A percentile compares a stretch with the other conserved stretches of the same genome.
Conservation (phyloP, 306 rosid genomes). For the Vachellia pachyceras region DNA sequence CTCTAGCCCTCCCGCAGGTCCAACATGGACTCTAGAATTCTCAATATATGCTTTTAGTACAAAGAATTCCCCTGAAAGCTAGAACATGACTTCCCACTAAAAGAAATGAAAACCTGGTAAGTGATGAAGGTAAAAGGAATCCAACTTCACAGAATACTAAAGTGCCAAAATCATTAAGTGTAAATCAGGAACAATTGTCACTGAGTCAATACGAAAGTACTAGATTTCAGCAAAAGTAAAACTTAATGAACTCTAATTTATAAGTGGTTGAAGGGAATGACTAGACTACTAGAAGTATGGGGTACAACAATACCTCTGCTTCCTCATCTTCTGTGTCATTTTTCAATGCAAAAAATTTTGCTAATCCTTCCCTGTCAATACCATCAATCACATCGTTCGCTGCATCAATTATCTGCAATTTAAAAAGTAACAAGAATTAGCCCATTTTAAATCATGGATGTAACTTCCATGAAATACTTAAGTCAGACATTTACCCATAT, state of each 20-base stretch:
- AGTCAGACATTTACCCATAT: neutral
- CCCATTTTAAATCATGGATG: neutral
- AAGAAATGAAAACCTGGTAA: neutral
- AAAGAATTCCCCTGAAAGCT: neutral
- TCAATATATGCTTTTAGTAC: neutral
- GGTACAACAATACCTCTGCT: conserved; percentile 64
- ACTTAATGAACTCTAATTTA: conserved; percentile 15
- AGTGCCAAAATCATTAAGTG: conserved; percentile 6
- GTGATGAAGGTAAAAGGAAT: neutral
- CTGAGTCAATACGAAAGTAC: conserved; percentile 6
- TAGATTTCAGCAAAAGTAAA: neutral
- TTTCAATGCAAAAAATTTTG: conserved; percentile 67
- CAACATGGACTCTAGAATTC: neutral
- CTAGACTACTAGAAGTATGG: conserved; percentile 14
- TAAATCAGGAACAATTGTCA: conserved; percentile 5
- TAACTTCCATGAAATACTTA: neutral
- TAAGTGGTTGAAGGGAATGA: conserved; percentile 25
- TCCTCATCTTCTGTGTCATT: conserved; percentile 91
- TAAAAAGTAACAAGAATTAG: conserved; percentile 1
- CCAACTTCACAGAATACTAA: conserved; percentile 7
- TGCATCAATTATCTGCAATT: conserved; percentile 78
- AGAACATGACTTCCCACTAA: neutral
- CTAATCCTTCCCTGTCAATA: conserved; percentile 79
- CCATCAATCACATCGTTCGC: conserved; percentile 83
- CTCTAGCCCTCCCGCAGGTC: too few relatives aligned